Evolutionary conservation across 306 rosid species (phyloP).

Genomic region (Alnus glutinosa): DNA sequence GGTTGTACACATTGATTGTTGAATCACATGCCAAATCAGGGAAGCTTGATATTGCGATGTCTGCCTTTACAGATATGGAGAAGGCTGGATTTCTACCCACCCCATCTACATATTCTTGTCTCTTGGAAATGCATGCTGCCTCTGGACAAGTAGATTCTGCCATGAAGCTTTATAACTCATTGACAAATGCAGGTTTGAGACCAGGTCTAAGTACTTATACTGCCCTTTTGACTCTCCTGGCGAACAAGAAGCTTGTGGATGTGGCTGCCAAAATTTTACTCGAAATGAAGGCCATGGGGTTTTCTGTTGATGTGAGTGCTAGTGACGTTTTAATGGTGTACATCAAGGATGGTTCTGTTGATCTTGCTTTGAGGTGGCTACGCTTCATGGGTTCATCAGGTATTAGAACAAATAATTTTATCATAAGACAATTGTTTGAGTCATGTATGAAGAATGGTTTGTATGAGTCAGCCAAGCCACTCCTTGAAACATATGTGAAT

Average conservation of each 20-base stretch:
- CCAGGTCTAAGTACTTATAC: slow-evolving; percentile 88
- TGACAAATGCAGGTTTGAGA: slow-evolving; percentile 88
- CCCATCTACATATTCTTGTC: slow-evolving; percentile 85
- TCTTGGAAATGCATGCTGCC: slow-evolving; percentile 92
- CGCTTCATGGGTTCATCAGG: slow-evolving; percentile 95
- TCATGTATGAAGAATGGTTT: slow-evolving; percentile 89
- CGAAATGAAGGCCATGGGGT: slow-evolving; percentile 94
- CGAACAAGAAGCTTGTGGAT: slow-evolving; percentile 81
- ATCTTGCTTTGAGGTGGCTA: slow-evolving; percentile 89
- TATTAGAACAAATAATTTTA: slow-evolving; percentile 83
- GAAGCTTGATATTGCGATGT: slow-evolving; percentile 86
- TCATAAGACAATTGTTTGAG: slow-evolving; percentile 86
- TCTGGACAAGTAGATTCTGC: slow-evolving; percentile 88
- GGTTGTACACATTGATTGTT: slow-evolving; percentile 81
- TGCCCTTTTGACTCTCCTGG: slow-evolving; percentile 68
- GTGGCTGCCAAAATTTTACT: slow-evolving; percentile 81
- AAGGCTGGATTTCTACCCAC: slow-evolving; percentile 96
- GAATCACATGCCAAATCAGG: slow-evolving; percentile 94
- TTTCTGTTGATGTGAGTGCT: slow-evolving; percentile 87
- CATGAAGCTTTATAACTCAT: slow-evolving; percentile 86
- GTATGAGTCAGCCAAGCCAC: slow-evolving; percentile 84
- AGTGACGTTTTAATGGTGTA: slow-evolving; percentile 94
- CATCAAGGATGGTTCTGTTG: slow-evolving; percentile 89
- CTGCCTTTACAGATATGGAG: slow-evolving; percentile 88
- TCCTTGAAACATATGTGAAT: slow-evolving; percentile 78